Evolutionary conservation across 768 basidiomycete genomes (phyloP), one percentile per base, ranked within the genome.

Genomic region (Tephrocybe sp.): DNA sequence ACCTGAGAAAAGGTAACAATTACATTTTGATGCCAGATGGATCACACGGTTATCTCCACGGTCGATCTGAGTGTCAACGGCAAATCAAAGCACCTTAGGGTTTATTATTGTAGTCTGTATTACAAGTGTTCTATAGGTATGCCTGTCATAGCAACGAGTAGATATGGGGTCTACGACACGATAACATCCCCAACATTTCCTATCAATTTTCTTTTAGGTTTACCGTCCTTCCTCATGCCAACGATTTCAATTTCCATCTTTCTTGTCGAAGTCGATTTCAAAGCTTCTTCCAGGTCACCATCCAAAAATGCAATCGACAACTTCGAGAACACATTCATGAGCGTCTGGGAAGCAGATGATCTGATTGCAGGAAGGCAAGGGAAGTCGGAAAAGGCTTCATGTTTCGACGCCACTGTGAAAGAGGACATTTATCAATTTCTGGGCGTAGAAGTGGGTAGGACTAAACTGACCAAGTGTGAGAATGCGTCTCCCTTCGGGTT

Each of bases 351-450:
- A 5, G 58, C 49, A 42, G 66, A 67, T 18, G 61, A 70, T 20
- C 67, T 58, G 26, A 77, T 54, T 8, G 77, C 21, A n/a, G 78
- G 78, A 20, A 79, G 68, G 2, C 72, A 58, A 8, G 69, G 68
- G 44, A 76, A 77, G 50, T 81, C 79, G 8, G 78, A 80, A 58
- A 80, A 80, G 3, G 71, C 70, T 24, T 64, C 59, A 51, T 81
- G 79, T 28, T 64, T 58, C 15, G 76, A 77, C 32, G 68, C 68
- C 45, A 78, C 79, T 80, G 48, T n/a, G n/a, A 20, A 36, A 42
- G 20, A n/a, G 11, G 33, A 47, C 4, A 28, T 51, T 12, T 21
- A 38, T 40, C 15, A 37, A 45, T 42, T 47, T 17, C 17, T 43
- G 23, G 20, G 3, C 34, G 25, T 3, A 28, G 15, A 24, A 25